These are phyloP conservation scores for Mangifera indica DNA, from an alignment of 345 rosid species.

Conservation along the genomic window DNA sequence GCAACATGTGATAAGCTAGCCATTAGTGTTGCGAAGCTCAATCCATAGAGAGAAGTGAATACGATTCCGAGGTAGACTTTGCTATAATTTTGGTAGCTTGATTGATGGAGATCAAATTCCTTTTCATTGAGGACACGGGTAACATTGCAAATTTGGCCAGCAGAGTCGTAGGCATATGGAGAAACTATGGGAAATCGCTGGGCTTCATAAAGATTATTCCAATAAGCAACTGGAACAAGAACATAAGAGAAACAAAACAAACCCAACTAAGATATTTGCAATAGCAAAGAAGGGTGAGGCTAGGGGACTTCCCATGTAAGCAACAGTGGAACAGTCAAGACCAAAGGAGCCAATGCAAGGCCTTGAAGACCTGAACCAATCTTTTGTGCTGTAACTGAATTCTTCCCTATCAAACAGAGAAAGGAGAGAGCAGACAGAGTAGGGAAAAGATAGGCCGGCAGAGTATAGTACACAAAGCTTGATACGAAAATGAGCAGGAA, in stretches of 20 bases:
- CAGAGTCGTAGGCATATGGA: constrained; percentile 30
- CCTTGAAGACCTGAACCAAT: constrained; percentile 61
- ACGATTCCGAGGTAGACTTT: constrained; percentile 38
- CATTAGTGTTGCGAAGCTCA: constrained; percentile 42
- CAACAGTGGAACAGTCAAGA: constrained; percentile 58
- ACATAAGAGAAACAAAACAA: constrained; percentile 54
- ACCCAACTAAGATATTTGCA: constrained; percentile 48
- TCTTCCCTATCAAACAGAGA: constrained; percentile 76
- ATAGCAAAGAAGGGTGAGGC: constrained; percentile 70
- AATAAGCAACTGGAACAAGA: constrained; percentile 55
- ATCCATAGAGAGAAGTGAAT: constrained; percentile 40
- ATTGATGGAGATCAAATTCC: constrained; percentile 30
- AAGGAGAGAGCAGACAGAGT: constrained; percentile 67
- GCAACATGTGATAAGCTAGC: constrained; percentile 44
- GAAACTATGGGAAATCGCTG: constrained; percentile 48
- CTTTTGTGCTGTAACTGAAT: constrained; percentile 59
- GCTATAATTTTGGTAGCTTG: constrained; percentile 41
- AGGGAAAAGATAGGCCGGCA: constrained; percentile 72
- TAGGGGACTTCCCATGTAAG: constrained; percentile 72
- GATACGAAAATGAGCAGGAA: constrained; percentile 44
- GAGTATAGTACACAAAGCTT: constrained; percentile 47
- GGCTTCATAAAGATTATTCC: constrained; percentile 47
- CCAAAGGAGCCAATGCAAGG: constrained; percentile 71
- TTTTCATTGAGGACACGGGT: constrained; percentile 27
- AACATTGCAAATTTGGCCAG: constrained; percentile 36